phyloP scores from a whole-genome alignment of 305 asterid genomes.

The Stenogyne calaminthoides region DNA sequence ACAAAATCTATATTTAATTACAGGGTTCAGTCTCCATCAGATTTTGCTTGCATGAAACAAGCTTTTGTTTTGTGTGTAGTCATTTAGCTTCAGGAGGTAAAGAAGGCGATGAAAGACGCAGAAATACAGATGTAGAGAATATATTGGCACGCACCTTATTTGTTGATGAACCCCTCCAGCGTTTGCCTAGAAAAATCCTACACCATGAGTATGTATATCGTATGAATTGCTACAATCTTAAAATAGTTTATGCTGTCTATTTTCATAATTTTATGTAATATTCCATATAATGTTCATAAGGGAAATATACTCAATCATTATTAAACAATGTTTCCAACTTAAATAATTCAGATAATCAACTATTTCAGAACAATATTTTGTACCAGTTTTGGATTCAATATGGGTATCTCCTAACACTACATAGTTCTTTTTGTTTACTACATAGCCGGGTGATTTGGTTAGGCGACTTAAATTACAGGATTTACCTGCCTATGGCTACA shows the following conservation, averaged over 20 bases:
- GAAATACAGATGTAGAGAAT: slow-evolving; percentile 55
- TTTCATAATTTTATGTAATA: not conserved
- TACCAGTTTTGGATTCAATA: slow-evolving; percentile 2
- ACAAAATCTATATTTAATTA: slow-evolving; percentile 22
- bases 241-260: slow-evolving; percentile 5
- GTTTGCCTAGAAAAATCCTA: slow-evolving; percentile 56
- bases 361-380: not conserved
- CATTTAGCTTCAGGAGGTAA: slow-evolving; percentile 78
- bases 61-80: slow-evolving; percentile 68
- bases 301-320: slow-evolving; percentile 4
- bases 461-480: slow-evolving; percentile 75
- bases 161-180: slow-evolving; percentile 41
- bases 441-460: slow-evolving; percentile 69
- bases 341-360: slow-evolving; percentile 11
- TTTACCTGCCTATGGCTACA: slow-evolving; percentile 53
- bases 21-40: slow-evolving; percentile 78
- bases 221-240: slow-evolving; percentile 7
- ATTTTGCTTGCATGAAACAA: slow-evolving; percentile 54
- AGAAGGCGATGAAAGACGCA: slow-evolving; percentile 55
- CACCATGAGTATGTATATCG: slow-evolving; percentile 56
- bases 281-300: not conserved
- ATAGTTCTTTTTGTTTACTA: slow-evolving; percentile 21
- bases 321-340: slow-evolving; percentile 17
- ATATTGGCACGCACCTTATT: slow-evolving; percentile 52
- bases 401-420: slow-evolving; percentile 31